Base-by-base conservation (phyloP, 2,329 filamentous ascomycete species). In the Hypoxylon sp. region DNA sequence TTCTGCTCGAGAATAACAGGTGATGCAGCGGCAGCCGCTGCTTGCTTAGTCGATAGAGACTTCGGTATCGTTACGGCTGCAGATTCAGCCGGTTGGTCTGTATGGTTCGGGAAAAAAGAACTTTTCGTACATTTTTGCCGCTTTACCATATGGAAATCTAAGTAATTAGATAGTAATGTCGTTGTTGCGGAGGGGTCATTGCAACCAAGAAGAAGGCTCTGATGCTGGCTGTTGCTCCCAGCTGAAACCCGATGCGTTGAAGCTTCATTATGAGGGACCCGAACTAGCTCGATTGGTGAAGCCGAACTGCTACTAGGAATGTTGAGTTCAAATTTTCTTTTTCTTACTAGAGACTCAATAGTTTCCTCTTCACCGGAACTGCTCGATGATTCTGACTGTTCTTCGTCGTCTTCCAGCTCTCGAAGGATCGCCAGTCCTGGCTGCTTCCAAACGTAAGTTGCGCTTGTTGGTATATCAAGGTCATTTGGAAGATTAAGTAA, bases 361-460 rank as follows among this genome's bases (percentile, higher is more conserved):
- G 51, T 50, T 5, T 13, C n/a, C 7, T 41, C 25, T n/a, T 35
- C 27, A 7, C 34, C 25, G 3, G 12, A 5, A 1, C 35, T 15
- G 26, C 32, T 5, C 3, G 11, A 12, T 12, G 21, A 11, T 12
- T 60, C 41, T 8, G 54, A 7, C 7, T 59, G 32, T 11, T 63
- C 38, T 20, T 63, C 51, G 7, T 63, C 55, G n/a, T 59, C 57
- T 34, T 68, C 62, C 35, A 19, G 11, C 17, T 66, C 55, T 30
- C 48, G 53, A 26, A 71, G 59, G 36, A 70, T 61, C 15, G 63
- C 57, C 2, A 67, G 32, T 2, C 67, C 67, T 3, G 63, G 66
- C 15, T 59, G 57, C 44, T 69, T 69, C 63, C 64, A 66, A 17
- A 67, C 57, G 9, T 60, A 67, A 7, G 62, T 43, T 16, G 41